A percentile compares a stretch with the other conserved stretches of the same genome.
phyloP scores from a whole-genome alignment of 768 basidiomycete genomes.

The Leccinum barrowsii region DNA sequence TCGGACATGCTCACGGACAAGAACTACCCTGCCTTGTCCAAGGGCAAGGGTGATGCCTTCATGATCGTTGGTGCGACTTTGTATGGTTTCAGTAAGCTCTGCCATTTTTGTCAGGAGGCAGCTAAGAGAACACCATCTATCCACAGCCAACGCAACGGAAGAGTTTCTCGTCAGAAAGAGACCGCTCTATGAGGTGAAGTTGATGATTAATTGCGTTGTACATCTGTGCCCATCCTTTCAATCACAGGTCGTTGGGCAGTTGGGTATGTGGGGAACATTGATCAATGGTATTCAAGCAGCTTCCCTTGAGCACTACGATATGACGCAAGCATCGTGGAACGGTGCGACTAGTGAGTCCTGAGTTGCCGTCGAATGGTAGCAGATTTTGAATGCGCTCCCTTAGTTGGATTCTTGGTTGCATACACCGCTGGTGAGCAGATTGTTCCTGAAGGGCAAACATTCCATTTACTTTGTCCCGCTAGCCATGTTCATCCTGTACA shows the following conservation, averaged over 20 bases:
- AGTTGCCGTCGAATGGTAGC: conserved; percentile 25
- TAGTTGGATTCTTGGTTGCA: conserved; percentile 50
- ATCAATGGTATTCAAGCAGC: conserved; percentile 79
- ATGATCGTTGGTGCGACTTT: conserved; percentile 85
- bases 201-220: neutral
- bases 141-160: conserved; percentile 79
- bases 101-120: neutral
- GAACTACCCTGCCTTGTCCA: conserved; percentile 59
- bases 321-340: conserved; percentile 69
- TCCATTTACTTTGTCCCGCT: neutral
- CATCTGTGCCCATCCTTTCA: neutral
- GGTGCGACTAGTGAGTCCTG: conserved; percentile 59
- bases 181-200: conserved; percentile 69
- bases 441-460: neutral
- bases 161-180: conserved; percentile 79
- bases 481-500: conserved; percentile 86
- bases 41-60: conserved; percentile 79
- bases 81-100: conserved; percentile 75
- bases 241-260: conserved; percentile 69
- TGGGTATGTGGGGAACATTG: conserved; percentile 82
- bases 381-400: neutral
- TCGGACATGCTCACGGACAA: conserved; percentile 79
- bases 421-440: conserved; percentile 41
- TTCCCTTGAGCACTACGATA: conserved; percentile 63
- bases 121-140: neutral